Evolutionary conservation across 2,329 filamentous ascomycete species (phyloP).

Genomic region (Stemphylium lycopersici): DNA sequence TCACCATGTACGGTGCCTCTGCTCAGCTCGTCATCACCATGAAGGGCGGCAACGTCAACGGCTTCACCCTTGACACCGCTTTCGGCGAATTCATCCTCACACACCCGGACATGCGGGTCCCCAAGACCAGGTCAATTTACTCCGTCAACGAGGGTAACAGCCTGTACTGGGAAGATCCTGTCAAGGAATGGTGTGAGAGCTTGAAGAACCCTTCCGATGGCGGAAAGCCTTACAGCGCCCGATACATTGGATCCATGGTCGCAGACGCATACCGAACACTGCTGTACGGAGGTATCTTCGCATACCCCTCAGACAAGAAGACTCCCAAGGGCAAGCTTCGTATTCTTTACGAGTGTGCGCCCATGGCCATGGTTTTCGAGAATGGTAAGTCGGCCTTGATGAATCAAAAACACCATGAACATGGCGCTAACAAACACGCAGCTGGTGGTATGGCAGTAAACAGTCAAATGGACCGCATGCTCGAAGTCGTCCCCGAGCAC

Average conservation of each 20-base stretch:
- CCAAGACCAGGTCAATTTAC: slow-evolving; percentile 83
- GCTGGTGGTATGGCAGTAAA: slow-evolving; percentile 92
- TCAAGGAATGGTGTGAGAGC: slow-evolving; percentile 85
- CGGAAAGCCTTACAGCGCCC: slow-evolving; percentile 89
- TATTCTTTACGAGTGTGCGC: slow-evolving; percentile 97
- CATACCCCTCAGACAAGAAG: slow-evolving; percentile 97
- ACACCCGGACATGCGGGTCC: slow-evolving; percentile 91
- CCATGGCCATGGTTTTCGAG: slow-evolving; percentile 99
- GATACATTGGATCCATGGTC: slow-evolving; percentile 98
- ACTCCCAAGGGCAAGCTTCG: slow-evolving; percentile 97
- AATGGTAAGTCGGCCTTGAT: slow-evolving; percentile 71
- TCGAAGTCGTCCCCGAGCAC: slow-evolving; percentile 84
- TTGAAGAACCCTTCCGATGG: slow-evolving; percentile 78
- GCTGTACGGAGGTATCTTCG: slow-evolving; percentile 95
- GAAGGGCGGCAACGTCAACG: slow-evolving; percentile 89
- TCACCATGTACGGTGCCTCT: slow-evolving; percentile 99
- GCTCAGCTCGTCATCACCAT: slow-evolving; percentile 97
- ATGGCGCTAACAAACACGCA: slow-evolving; percentile 48
- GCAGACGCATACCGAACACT: slow-evolving; percentile 96
- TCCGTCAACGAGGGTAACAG: slow-evolving; percentile 99
- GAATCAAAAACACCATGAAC: too few species aligned
- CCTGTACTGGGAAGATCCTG: slow-evolving; percentile 90
- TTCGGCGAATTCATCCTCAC: slow-evolving; percentile 99
- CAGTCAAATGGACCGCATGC: slow-evolving; percentile 88
- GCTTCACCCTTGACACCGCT: slow-evolving; percentile 95